A percentile compares a stretch with the other conserved stretches of the same genome.
These are phyloP conservation scores for Ganoderma multipileum DNA, from an alignment of 1,284 basidiomycete genomes.

Conservation along the genomic window DNA sequence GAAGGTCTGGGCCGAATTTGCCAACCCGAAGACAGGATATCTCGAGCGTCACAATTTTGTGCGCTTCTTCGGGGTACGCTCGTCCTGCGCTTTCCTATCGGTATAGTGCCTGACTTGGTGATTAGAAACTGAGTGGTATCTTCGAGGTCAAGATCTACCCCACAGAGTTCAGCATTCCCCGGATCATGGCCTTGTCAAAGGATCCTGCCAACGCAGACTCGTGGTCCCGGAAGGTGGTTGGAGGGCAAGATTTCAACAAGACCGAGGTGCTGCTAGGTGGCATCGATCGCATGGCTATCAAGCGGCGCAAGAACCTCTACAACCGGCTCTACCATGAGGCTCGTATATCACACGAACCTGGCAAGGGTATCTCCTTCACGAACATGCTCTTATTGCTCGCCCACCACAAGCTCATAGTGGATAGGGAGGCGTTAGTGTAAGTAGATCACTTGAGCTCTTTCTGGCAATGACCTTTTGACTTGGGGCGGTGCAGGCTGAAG, in stretches of 20 bases:
- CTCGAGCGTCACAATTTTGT: conserved; percentile 78
- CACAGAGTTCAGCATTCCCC: conserved; percentile 64
- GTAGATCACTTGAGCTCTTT: conserved; percentile 39
- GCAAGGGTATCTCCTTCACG: conserved; percentile 89
- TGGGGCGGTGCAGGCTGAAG: conserved; percentile 62
- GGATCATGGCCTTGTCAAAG: conserved; percentile 60
- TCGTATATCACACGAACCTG: conserved; percentile 72
- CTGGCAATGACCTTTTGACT: conserved; percentile 8
- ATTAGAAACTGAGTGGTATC: conserved; percentile 77
- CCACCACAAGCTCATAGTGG: conserved; percentile 92
- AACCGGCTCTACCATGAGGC: conserved; percentile 88
- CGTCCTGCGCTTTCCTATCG: neutral
- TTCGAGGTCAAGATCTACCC: conserved; percentile 91
- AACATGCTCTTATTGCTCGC: conserved; percentile 90
- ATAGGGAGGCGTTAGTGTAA: conserved; percentile 87
- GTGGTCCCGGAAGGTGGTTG: conserved; percentile 40
- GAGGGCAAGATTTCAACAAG: conserved; percentile 70
- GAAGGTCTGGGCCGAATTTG: conserved; percentile 90
- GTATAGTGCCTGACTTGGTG: conserved; percentile 8
- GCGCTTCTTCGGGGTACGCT: conserved; percentile 82
- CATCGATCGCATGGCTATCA: conserved; percentile 71
- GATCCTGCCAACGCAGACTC: conserved; percentile 33
- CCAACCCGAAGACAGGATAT: conserved; percentile 82
- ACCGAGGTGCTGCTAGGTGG: conserved; percentile 64
- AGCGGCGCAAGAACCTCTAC: conserved; percentile 73